Evolutionary conservation across 2,329 filamentous ascomycete genomes (phyloP).

Genomic region (Pyricularia grisea): DNA sequence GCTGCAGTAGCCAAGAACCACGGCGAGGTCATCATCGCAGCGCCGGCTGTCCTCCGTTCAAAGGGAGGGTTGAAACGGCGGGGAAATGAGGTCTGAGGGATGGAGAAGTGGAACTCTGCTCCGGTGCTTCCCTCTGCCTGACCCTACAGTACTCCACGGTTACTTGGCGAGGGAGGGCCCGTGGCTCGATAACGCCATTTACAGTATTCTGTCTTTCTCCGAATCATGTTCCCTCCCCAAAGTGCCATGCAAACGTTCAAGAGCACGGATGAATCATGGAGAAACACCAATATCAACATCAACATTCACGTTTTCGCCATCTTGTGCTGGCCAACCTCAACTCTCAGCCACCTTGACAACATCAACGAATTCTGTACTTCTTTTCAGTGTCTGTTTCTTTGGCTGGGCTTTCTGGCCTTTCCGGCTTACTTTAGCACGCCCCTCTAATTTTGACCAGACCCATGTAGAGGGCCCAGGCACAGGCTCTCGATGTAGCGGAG

Average conservation of each 20-base stretch:
- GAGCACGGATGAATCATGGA: not conserved
- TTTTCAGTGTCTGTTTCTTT: not conserved
- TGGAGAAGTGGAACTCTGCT: not conserved
- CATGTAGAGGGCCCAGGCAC: not conserved
- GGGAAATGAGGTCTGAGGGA: not conserved
- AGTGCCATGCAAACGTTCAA: not conserved
- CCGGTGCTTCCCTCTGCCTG: not conserved
- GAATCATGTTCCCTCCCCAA: not conserved
- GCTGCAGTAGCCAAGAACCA: not conserved
- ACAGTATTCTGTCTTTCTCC: not conserved
- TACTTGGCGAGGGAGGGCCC: not conserved
- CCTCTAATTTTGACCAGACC: not conserved
- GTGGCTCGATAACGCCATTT: not conserved
- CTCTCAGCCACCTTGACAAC: not conserved
- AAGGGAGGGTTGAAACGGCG: not conserved
- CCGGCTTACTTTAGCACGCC: not conserved
- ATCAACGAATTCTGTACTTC: not conserved
- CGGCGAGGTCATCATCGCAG: not conserved
- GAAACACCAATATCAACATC: not conserved
- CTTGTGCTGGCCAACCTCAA: not conserved
- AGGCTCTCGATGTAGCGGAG: not conserved
- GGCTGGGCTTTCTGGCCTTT: not conserved
- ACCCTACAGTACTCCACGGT: not conserved
- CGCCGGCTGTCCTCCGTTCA: not conserved
- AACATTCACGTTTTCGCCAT: not conserved